phyloP scores from a whole-genome alignment of 495 filamentous ascomycete genomes.

The Aspergillus nidulans region DNA sequence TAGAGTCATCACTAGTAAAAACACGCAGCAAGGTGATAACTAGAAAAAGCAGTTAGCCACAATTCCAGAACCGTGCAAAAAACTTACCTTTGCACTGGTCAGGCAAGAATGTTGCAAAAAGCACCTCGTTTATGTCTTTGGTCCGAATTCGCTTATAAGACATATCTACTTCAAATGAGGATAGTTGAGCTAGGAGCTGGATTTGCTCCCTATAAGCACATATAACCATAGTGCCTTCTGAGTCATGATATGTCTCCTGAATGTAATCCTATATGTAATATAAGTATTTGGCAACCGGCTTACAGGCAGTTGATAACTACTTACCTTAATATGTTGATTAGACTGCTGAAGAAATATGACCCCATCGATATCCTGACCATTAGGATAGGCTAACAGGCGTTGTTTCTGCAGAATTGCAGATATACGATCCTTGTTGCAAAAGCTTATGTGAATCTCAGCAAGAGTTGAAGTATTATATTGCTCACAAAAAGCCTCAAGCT shows the following conservation, averaged over 20 bases:
- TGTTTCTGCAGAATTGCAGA: slow-evolving; percentile 12
- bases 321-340: background rate
- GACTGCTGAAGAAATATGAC: slow-evolving; percentile 3
- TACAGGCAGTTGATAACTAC: too few species aligned
- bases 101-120: slow-evolving; percentile 6
- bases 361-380: slow-evolving; percentile 8
- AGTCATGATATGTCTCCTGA: slow-evolving; percentile 8
- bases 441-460: slow-evolving; percentile 4
- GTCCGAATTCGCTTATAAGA: slow-evolving; percentile 4
- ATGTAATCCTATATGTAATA: slow-evolving; percentile 11
- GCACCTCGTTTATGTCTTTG: slow-evolving; percentile 8
- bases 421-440: slow-evolving; percentile 11
- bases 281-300: background rate
- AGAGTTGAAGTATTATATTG: slow-evolving; percentile 7
- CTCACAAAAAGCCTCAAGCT: slow-evolving; percentile 9
- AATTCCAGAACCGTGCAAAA: background rate
- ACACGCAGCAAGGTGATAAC: slow-evolving; percentile 11
- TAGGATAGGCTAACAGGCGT: slow-evolving; percentile 1
- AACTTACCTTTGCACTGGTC: slow-evolving; percentile 8
- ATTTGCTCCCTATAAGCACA: slow-evolving; percentile 10
- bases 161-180: slow-evolving; percentile 11
- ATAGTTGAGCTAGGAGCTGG: background rate
- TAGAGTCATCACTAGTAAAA: background rate
- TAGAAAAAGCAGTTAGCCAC: background rate
- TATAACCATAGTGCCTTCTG: slow-evolving; percentile 2